phyloP scores from a whole-genome alignment of 306 rosid genomes.

The Gastrolobium bilobum region DNA sequence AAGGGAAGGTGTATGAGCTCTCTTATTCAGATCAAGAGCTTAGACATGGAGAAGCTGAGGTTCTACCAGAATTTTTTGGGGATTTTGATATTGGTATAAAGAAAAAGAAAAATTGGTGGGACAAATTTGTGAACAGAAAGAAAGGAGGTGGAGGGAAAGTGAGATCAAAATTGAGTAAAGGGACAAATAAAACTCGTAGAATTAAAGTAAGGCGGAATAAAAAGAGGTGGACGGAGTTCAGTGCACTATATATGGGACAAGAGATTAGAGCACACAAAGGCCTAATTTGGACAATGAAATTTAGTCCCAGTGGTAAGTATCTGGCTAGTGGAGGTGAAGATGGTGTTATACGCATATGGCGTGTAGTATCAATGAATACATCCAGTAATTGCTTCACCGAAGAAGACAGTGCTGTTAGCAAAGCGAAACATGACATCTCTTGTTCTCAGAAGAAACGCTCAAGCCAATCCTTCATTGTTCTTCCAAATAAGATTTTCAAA shows the following conservation, averaged over 20 bases:
- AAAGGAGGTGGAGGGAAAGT: slow-evolving; percentile 37
- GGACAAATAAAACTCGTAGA: slow-evolving; percentile 41
- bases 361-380: slow-evolving; percentile 53
- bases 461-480: slow-evolving; percentile 54
- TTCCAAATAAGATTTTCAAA: slow-evolving; percentile 76
- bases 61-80: slow-evolving; percentile 41
- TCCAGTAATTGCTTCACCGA: slow-evolving; percentile 53
- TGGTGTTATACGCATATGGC: slow-evolving; percentile 83
- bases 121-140: slow-evolving; percentile 51
- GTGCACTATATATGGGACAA: slow-evolving; percentile 76
- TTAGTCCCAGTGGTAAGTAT: slow-evolving; percentile 84
- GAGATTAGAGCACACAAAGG: slow-evolving; percentile 85
- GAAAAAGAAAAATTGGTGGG: slow-evolving; percentile 73
- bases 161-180: slow-evolving; percentile 45
- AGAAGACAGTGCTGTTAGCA: slow-evolving; percentile 45
- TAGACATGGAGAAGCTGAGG: slow-evolving; percentile 47
- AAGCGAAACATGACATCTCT: slow-evolving; percentile 55
- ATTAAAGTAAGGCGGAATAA: slow-evolving; percentile 64
- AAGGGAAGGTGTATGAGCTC: slow-evolving; percentile 34
- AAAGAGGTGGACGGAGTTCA: slow-evolving; percentile 71
- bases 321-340: slow-evolving; percentile 97
- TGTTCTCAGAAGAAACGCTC: slow-evolving; percentile 56
- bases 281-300: slow-evolving; percentile 83
- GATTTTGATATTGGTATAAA: slow-evolving; percentile 42
- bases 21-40: slow-evolving; percentile 44